Conservation (phyloP, 129 eudicot genomes). For the Daucus carota region DH1_v3.0 NC_030389.2:44616501-44617000, state of each 20-base stretch:
- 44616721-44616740: not conserved
- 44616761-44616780: slow-evolving; percentile 6
- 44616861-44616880: slow-evolving; percentile 20
- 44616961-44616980: not conserved
- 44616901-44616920: not conserved
- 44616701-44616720: not conserved
- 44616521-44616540: too few species aligned
- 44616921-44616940: not conserved
- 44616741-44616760: not conserved
- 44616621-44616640: not conserved
- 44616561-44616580: too few species aligned
- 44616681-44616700: not conserved
- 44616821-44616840: slow-evolving; percentile 25
- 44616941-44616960: not conserved
- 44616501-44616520: too few species aligned
- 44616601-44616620: not conserved
- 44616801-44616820: slow-evolving; percentile 14
- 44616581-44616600: too few species aligned
- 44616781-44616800: slow-evolving; percentile 20
- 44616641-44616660: slow-evolving; percentile 7
- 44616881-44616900: not conserved
- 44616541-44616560: too few species aligned
- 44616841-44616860: not conserved
- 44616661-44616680: not conserved
- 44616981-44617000: not conserved